These are phyloP conservation scores for Taxawa tesnikishii DNA, from an alignment of 2,329 filamentous ascomycete genomes.

Conservation along the genomic window DNA sequence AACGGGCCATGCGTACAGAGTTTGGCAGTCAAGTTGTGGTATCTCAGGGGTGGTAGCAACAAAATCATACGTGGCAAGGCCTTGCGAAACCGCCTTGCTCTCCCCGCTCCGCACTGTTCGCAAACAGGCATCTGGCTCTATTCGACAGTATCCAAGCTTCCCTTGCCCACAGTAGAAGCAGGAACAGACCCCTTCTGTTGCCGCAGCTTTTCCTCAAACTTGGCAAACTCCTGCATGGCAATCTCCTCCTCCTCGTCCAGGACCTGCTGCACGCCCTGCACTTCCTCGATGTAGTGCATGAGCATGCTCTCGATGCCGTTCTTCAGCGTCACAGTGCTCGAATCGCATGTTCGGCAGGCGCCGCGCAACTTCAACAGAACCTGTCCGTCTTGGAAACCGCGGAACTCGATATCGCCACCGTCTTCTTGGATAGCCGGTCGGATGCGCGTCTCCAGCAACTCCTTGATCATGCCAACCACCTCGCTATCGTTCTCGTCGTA, in stretches of 20 bases:
- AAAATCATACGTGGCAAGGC: no score
- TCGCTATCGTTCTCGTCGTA: constrained; percentile 89
- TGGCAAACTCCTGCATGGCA: constrained; percentile 75
- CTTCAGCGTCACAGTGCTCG: constrained; percentile 90
- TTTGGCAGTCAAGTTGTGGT: no score
- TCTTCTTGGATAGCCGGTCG: constrained; percentile 94
- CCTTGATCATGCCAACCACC: constrained; percentile 97
- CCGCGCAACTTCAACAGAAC: constrained; percentile 65
- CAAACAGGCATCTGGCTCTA: no score
- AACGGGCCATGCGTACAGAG: no score
- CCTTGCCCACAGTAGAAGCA: constrained; percentile 36
- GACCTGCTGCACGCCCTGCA: constrained; percentile 82
- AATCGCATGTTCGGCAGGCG: constrained; percentile 91
- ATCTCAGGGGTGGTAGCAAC: no score
- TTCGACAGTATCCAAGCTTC: constrained; percentile 37
- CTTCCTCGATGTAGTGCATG: constrained; percentile 84
- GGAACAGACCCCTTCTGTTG: constrained; percentile 45
- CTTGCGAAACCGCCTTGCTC: no score
- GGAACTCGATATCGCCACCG: constrained; percentile 91
- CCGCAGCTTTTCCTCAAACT: constrained; percentile 77
- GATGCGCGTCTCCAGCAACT: constrained; percentile 88
- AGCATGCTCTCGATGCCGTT: constrained; percentile 98
- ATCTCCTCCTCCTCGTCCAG: constrained; percentile 87
- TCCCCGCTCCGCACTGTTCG: no score
- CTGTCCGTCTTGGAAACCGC: constrained; percentile 68